These are phyloP conservation scores for Thielaviopsis ethacetica DNA, from an alignment of 2,329 filamentous ascomycete species.

Conservation along the genomic window DNA sequence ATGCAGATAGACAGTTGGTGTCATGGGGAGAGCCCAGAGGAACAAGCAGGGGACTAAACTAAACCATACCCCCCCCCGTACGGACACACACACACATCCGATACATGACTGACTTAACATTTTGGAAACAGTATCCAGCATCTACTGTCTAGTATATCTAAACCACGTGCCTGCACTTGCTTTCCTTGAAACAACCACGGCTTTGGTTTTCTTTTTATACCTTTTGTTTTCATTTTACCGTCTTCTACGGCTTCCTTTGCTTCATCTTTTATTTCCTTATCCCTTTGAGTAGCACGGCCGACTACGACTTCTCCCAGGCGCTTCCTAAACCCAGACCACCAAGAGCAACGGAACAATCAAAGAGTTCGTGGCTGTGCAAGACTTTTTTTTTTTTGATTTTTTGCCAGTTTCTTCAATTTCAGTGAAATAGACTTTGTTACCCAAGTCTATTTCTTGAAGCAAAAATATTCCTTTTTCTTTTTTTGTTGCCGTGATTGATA, in stretches of 20 bases:
- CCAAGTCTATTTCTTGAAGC: too few relatives aligned
- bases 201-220: too few relatives aligned
- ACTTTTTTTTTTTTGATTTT: neutral
- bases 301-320: neutral
- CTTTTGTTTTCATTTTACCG: neutral
- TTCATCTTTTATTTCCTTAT: neutral
- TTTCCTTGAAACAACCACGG: neutral
- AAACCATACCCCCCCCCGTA: neutral
- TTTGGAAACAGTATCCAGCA: neutral
- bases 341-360: neutral
- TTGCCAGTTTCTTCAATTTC: too few relatives aligned
- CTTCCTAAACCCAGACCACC: neutral
- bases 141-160: too few relatives aligned
- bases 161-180: neutral
- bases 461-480: too few relatives aligned
- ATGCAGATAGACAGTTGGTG: neutral
- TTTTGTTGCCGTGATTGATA: neutral
- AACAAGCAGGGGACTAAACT: neutral
- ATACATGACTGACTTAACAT: neutral
- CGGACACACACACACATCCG: neutral
- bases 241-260: neutral
- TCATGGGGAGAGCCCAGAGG: neutral
- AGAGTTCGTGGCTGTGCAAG: neutral
- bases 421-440: too few relatives aligned
- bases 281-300: neutral